Evolutionary conservation across 1,284 basidiomycete genomes (phyloP), one percentile per base, ranked within the genome.

Genomic region (Pascua guehoae): DNA sequence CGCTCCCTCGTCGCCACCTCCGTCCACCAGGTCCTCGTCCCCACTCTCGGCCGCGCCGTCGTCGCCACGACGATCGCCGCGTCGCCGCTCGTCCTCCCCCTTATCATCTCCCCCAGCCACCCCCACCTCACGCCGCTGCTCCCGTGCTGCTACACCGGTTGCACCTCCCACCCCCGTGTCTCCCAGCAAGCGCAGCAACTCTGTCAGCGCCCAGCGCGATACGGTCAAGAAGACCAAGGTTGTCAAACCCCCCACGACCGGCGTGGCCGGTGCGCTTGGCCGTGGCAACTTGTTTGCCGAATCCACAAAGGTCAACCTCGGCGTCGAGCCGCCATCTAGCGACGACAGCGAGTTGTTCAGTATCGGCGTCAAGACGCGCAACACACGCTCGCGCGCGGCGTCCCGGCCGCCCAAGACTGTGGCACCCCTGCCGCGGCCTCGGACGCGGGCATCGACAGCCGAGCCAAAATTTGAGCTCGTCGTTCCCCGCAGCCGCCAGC

Each of bases 131-230:
- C 55, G 18, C 17, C 17, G 18, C 46, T 18, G 17, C 11, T 53
- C 45, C 11, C 60, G 47, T 4, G 18, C 11, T 41, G 51, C 43
- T 24, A 51, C 53, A 12, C 44, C 49, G 7, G 46, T 43, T 2
- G 54, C 60, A 1, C 70, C 68, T 5, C 64, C 66, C 9, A 65
- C 71, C 0, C 71, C 70, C 7, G 48, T 64, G 4, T 71, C 71
- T 5, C 70, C 62, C 41, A 57, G 57, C 61, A 58, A 70, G 62
- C 57, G 64, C 45, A 43, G 58, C 24, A n/a, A 50, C 52, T 40
- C 59, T 11, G 36, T 50, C 44, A 32, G 49, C 56, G 50, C 32
- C 47, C 24, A 65, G 7, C 48, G 42, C 60, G 24, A 38, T 53
- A 57, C 38, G 51, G 53, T 55, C 46, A 64, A 64, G 57, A 64